Conservation (phyloP, 495 filamentous ascomycete species). For the Tricharina praecox region DNA sequence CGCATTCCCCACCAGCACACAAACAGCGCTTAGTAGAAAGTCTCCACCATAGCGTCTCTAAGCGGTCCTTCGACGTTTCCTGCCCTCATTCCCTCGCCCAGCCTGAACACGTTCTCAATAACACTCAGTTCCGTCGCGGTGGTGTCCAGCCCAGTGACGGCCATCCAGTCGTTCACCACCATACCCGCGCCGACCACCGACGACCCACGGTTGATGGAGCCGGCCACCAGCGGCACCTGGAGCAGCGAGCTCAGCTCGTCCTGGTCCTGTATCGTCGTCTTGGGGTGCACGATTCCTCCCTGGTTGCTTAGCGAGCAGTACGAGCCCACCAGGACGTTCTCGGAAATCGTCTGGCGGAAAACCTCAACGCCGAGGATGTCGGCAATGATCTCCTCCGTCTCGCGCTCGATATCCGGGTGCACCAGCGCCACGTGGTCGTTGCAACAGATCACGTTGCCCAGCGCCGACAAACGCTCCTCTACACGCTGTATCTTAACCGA, state of each 20-base stretch:
- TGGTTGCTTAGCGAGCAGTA: slow-evolving; percentile 96
- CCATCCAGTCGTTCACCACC: slow-evolving; percentile 99
- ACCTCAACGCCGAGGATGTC: slow-evolving; percentile 96
- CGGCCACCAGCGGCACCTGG: slow-evolving; percentile 89
- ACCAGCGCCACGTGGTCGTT: slow-evolving; percentile 91
- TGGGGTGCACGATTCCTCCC: slow-evolving; percentile 92
- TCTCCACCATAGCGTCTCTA: slow-evolving; percentile 97
- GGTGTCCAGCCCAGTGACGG: slow-evolving; percentile 78
- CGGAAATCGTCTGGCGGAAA: slow-evolving; percentile 82
- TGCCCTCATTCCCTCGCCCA: slow-evolving; percentile 73
- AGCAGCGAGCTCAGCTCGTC: slow-evolving; percentile 87
- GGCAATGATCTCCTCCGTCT: slow-evolving; percentile 89
- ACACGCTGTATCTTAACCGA: slow-evolving; percentile 78
- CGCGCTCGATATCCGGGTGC: slow-evolving; percentile 91
- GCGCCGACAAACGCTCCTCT: slow-evolving; percentile 86
- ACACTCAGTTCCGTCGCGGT: slow-evolving; percentile 94
- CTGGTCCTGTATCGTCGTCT: slow-evolving; percentile 90
- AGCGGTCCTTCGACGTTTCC: slow-evolving; percentile 56
- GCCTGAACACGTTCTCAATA: slow-evolving; percentile 81
- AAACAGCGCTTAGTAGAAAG: slow-evolving; percentile 59
- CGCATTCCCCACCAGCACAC: no score
- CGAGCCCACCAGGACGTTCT: slow-evolving; percentile 86
- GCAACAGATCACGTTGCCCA: slow-evolving; percentile 89
- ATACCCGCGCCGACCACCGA: slow-evolving; percentile 93
- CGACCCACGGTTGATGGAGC: slow-evolving; percentile 77